phyloP scores from a whole-genome alignment of 169 alveolate species.

The Amoebophrya sp. region DNA sequence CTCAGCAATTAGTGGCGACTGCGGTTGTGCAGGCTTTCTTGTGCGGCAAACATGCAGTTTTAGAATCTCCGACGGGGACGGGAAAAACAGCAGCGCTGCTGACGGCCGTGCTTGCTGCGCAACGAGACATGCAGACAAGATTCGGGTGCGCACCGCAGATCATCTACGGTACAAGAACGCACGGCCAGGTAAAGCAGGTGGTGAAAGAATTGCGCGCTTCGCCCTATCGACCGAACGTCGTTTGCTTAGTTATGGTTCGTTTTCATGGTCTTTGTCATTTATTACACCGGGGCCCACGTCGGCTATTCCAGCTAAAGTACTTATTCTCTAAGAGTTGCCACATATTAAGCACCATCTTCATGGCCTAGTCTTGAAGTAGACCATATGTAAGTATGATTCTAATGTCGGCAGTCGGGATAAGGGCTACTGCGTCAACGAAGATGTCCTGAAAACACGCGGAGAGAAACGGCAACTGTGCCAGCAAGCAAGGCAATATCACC shows the following conservation, averaged over 20 bases:
- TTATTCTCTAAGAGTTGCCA: not conserved
- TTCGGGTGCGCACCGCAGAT: not conserved
- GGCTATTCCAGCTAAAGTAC: too few species aligned
- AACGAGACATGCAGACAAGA: not conserved
- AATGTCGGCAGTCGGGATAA: too few species aligned
- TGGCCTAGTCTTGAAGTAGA: too few species aligned
- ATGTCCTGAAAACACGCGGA: too few species aligned
- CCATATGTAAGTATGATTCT: too few species aligned
- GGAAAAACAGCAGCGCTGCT: constrained; percentile 4
- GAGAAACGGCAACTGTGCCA: too few species aligned
- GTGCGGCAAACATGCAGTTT: not conserved
- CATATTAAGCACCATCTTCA: too few species aligned
- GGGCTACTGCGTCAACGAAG: too few species aligned
- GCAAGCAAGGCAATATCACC: too few species aligned
- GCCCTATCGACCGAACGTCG: not conserved
- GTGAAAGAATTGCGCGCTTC: not conserved
- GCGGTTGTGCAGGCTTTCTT: not conserved
- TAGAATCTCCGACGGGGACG: not conserved
- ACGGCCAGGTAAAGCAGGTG: not conserved
- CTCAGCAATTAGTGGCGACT: not conserved
- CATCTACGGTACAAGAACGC: not conserved
- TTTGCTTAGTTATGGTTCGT: not conserved
- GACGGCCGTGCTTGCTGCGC: not conserved
- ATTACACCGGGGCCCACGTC: too few species aligned
- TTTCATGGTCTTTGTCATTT: not conserved